These are phyloP conservation scores for Avena eriantha DNA, from an alignment of 176 grass and related monocot species.

Conservation along the genomic window DNA sequence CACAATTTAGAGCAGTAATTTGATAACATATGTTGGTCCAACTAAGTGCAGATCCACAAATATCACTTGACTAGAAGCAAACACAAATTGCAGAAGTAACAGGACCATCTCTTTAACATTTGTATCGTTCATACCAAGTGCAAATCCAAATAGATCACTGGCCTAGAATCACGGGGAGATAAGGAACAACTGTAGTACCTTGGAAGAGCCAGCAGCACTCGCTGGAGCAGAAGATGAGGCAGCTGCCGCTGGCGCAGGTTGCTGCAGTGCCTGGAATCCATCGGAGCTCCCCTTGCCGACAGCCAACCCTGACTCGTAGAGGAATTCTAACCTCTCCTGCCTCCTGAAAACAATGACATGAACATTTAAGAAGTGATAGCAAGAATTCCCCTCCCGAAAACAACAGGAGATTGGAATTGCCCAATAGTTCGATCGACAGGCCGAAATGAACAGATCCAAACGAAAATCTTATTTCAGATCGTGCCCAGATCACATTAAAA, in stretches of 20 bases:
- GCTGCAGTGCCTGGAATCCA: slow-evolving; percentile 86
- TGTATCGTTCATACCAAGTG: neutral
- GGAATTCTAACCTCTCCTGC: slow-evolving; percentile 95
- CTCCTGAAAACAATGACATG: slow-evolving; percentile 50
- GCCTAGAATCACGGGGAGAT: neutral
- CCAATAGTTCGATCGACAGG: neutral
- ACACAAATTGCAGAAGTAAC: neutral
- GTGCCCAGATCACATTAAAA: neutral
- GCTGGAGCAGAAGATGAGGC: slow-evolving; percentile 44
- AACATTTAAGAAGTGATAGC: neutral
- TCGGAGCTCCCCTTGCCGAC: slow-evolving; percentile 90
- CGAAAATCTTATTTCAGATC: neutral
- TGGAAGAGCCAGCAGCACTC: slow-evolving; percentile 57
- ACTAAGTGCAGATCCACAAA: neutral
- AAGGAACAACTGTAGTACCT: slow-evolving; percentile 47
- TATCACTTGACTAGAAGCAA: neutral
- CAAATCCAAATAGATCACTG: neutral
- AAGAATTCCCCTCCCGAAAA: neutral
- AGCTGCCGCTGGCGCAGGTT: slow-evolving; percentile 31
- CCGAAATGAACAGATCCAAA: slow-evolving; percentile 9
- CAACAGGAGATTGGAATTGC: neutral
- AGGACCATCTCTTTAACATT: neutral
- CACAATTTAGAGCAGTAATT: neutral
- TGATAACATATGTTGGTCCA: neutral
- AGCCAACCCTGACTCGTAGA: slow-evolving; percentile 92